Conservation (phyloP, 164 flowering plant genomes). For the Magnolia sinica region DNA sequence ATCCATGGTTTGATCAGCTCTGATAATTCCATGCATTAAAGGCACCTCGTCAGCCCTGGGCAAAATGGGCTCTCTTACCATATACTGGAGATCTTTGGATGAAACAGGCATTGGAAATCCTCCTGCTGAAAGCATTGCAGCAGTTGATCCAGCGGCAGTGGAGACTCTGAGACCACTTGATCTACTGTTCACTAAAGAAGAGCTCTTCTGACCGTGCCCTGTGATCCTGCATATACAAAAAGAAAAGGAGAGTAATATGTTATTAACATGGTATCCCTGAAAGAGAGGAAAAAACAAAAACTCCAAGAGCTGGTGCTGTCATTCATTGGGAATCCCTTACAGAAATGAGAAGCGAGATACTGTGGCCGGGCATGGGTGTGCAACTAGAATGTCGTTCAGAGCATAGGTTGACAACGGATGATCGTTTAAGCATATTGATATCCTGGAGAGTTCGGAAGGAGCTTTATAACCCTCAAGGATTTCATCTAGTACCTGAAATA, state of each 20-base stretch:
- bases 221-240: constrained; percentile 40
- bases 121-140: constrained; percentile 95
- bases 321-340: constrained; percentile 30
- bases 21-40: constrained; percentile 63
- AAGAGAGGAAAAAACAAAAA: no score
- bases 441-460: constrained; percentile 64
- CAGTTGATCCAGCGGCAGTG: constrained; percentile 93
- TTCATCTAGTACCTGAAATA: constrained; percentile 59
- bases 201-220: constrained; percentile 30
- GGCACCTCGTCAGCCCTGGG: constrained; percentile 33
- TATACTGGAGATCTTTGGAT: constrained; percentile 75
- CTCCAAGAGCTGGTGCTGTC: no score
- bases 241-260: not conserved
- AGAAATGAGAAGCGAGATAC: constrained; percentile 83
- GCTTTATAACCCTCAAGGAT: constrained; percentile 41
- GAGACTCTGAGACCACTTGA: constrained; percentile 92
- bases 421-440: constrained; percentile 50
- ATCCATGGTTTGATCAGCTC: constrained; percentile 59
- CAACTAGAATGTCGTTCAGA: constrained; percentile 77
- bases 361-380: constrained; percentile 88
- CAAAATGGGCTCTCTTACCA: constrained; percentile 88
- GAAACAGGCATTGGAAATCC: constrained; percentile 70
- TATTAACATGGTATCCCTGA: not conserved
- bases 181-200: constrained; percentile 50
- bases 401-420: constrained; percentile 48